Evolutionary conservation across 2,329 filamentous ascomycete species (phyloP).

Genomic region (Dactylellina haptotyla): DNA sequence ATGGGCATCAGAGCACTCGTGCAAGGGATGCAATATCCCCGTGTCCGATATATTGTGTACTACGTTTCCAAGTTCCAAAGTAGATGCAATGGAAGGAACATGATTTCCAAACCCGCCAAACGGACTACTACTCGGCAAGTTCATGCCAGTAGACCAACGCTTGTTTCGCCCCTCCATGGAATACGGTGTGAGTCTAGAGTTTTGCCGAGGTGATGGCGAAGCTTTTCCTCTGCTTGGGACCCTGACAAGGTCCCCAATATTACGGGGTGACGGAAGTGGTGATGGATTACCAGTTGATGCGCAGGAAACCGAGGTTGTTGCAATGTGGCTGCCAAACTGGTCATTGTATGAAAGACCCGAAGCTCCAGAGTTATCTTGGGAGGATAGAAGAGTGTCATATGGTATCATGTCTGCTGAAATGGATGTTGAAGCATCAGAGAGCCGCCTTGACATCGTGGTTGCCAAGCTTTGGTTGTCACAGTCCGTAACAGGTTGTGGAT

Average conservation of each 20-base stretch:
- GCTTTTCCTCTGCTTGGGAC: constrained; percentile 72
- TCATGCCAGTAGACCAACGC: constrained; percentile 76
- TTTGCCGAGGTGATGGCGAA: constrained; percentile 72
- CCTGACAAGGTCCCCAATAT: constrained; percentile 64
- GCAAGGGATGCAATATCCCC: constrained; percentile 67
- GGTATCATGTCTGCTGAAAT: constrained; percentile 54
- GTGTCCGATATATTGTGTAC: constrained; percentile 68
- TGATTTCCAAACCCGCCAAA: constrained; percentile 66
- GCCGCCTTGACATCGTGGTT: constrained; percentile 55
- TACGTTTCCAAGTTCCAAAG: constrained; percentile 69
- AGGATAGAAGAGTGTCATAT: constrained; percentile 51
- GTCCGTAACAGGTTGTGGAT: constrained; percentile 45
- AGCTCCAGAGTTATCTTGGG: constrained; percentile 32
- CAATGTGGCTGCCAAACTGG: constrained; percentile 33
- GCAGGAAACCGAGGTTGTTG: constrained; percentile 11
- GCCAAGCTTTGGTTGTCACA: constrained; percentile 55
- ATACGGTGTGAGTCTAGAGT: constrained; percentile 74
- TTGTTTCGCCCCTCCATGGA: constrained; percentile 75
- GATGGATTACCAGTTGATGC: constrained; percentile 68
- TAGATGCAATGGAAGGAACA: constrained; percentile 72
- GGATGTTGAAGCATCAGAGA: constrained; percentile 56
- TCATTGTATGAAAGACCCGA: constrained; percentile 21
- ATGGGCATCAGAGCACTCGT: constrained; percentile 54
- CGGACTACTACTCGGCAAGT: constrained; percentile 70
- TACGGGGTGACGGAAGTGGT: constrained; percentile 74